A percentile compares a stretch with the other conserved stretches of the same genome.
These are phyloP conservation scores for Dendrocalamus latiflorus DNA, from an alignment of 202 grass and related monocot species.

Conservation along the genomic window DNA sequence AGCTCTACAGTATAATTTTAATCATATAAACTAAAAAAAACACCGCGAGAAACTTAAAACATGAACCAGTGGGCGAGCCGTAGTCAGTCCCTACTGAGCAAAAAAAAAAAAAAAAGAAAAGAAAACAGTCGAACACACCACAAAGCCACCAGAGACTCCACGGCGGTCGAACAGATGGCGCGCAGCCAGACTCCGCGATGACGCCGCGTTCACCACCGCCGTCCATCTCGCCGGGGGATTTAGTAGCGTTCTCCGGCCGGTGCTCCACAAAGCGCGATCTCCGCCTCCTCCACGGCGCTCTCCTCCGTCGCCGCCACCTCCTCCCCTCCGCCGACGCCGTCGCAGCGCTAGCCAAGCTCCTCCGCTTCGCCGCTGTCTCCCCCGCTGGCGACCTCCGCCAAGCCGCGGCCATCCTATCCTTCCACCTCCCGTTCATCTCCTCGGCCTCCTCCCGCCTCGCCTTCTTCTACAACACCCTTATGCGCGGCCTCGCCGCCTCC, in stretches of 20 bases:
- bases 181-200: slow-evolving; percentile 11
- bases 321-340: slow-evolving; percentile 13
- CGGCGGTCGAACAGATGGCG: neutral
- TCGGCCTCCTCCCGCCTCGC: slow-evolving; percentile 36
- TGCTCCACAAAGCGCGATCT: slow-evolving; percentile 33
- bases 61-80: too few species aligned
- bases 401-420: slow-evolving; percentile 31
- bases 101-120: too few species aligned
- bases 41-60: too few species aligned
- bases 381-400: slow-evolving; percentile 47
- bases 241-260: slow-evolving; percentile 17
- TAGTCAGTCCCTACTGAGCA: too few species aligned
- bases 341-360: slow-evolving; percentile 49
- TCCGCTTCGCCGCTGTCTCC: slow-evolving; percentile 55
- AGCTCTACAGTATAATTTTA: too few species aligned
- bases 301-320: slow-evolving; percentile 46
- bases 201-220: neutral
- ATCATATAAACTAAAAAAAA: too few species aligned
- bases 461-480: slow-evolving; percentile 70
- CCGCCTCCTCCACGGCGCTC: slow-evolving; percentile 36
- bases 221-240: slow-evolving; percentile 4
- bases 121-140: too few species aligned
- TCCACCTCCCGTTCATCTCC: slow-evolving; percentile 37
- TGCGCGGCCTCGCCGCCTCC: slow-evolving; percentile 41
- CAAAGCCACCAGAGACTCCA: neutral